Evolutionary conservation across 352 stramenopile genomes (phyloP), one percentile per base, ranked within the genome.

Genomic region (Phytophthora ohioensis): DNA sequence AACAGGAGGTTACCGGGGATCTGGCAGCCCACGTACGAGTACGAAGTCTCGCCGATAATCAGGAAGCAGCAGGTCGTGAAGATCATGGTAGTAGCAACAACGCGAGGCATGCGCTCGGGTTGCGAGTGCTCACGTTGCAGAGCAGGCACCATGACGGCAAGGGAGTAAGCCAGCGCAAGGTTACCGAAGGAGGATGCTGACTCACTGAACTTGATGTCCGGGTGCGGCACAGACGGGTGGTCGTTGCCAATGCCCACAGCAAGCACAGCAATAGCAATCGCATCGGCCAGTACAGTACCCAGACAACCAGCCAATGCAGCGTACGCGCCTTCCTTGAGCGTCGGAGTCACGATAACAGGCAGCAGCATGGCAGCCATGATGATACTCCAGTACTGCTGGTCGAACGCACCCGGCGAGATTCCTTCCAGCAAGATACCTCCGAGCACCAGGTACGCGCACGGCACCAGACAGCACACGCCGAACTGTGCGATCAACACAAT

Each of bases 101-200:
- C 67, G 0, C 78, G 76, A 4, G 82, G 82, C 82, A 91, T 91
- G 17, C 80, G 82, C 57, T 77, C 64, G 0, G 84, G 84, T 34
- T 91, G 68, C 41, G 78, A 88, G 76, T 91, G 84, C n/a, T 91
- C 77, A 36, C 81, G 81, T 42, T 88, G 80, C 15, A 91, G 61
- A n/a, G 77, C 76, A 21, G 84, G 84, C 35, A 91, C 82, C 36
- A 90, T 46, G 30, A 91, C 78, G 13, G 78, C 78, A 5, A 80
- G 81, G 2, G 69, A 84, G 69, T 89, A 91, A 1, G 84, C 80
- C 27, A 91, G 63, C 2, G 82, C 67, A 36, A 91, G 57, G 72
- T 89, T 91, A 30, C 84, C 84, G 60, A 90, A 91, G 2, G 80
- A 82, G 4, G 74, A 82, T 3, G 75, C 73, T 2, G 84, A 69